Conservation (phyloP, 805 yeast species). For the Barnettozyma sp. region DNA sequence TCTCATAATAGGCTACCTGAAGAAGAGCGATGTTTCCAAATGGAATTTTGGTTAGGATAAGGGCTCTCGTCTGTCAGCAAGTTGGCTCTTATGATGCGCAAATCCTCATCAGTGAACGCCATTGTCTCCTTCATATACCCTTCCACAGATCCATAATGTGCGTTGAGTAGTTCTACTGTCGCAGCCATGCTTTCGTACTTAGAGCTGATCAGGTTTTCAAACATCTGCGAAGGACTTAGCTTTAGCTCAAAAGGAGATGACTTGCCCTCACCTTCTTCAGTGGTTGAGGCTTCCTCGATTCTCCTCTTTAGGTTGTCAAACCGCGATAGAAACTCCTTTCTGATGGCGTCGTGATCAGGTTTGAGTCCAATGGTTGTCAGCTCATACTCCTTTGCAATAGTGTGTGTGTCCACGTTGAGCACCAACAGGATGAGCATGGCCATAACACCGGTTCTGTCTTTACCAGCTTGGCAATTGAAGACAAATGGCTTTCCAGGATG, state of each 20-base stretch:
- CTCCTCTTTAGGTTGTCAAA: conserved; percentile 7
- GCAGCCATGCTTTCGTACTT: conserved; percentile 65
- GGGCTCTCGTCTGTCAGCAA: conserved; percentile 21
- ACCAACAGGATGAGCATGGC: conserved; percentile 59
- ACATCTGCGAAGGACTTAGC: conserved; percentile 38
- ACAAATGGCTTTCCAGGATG: conserved; percentile 44
- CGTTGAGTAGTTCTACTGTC: conserved; percentile 46
- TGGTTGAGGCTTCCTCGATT: conserved; percentile 2
- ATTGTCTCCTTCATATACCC: conserved; percentile 39
- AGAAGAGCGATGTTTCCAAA: conserved; percentile 22
- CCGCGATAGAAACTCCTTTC: conserved; percentile 20
- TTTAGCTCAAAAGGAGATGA: conserved; percentile 5
- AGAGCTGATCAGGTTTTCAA: conserved; percentile 53
- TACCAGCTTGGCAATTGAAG: conserved; percentile 81
- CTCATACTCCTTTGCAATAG: conserved; percentile 70
- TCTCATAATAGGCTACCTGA: conserved; percentile 10
- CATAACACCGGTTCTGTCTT: conserved; percentile 76
- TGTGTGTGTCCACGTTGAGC: conserved; percentile 57
- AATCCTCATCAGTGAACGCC: conserved; percentile 39
- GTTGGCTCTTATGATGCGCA: conserved; percentile 30
- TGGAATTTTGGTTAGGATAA: conserved; percentile 13
- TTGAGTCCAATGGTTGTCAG: conserved; percentile 58
- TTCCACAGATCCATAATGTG: conserved; percentile 48
- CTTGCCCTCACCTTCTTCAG: conserved; percentile 5
- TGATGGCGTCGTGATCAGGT: conserved; percentile 33